Base-by-base conservation (phyloP, 2,329 filamentous ascomycete genomes). In the Xylaria sp. region DNA sequence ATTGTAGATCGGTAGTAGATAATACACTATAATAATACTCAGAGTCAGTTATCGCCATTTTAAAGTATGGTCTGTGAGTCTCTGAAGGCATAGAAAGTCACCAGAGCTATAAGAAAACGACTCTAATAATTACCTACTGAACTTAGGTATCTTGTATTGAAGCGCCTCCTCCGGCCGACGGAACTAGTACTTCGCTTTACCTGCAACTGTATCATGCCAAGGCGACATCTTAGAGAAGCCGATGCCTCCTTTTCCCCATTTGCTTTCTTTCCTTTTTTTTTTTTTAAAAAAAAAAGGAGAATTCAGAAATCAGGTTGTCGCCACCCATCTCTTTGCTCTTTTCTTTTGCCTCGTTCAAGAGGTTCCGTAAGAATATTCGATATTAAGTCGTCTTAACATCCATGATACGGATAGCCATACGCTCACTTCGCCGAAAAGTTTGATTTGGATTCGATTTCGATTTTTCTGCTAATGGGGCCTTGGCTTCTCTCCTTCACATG, bases 381-480 rank as follows among this genome's bases (percentile, higher is more conserved):
- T 22, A 61, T 61, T 10, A 61, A 61, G 2, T 50, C 39, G 9
- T 54, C 10, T 55, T 2, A 9, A 61, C 38, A 20, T 61, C 29
- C 22, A 9, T 22, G 2, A 38, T 61, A 20, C 22, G 20, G 17
- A 45, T 31, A 2, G 20, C 36, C 29, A 5, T 20, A 36, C 5
- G 2, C 15, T 38, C 29, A n/a, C 29, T 2, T 2, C 25, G 49
- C 5, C 9, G 59, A n/a, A 6, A 27, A 9, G 15, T 44, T 29
- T 61, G 51, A 2, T 11, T 39, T 15, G 22, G 10, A n/a, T 29
- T 44, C 7, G 38, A 27, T 15, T 3, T 20, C 39, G 39, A 44
- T 13, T 44, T 2, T 3, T 44, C 5, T 17, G 17, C 17, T 17
- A 7, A 20, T 44, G 39, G 5, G 20, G 39, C 20, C 39, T 44